Conservation (phyloP, 768 basidiomycete genomes). For the Bullera alba region DNA sequence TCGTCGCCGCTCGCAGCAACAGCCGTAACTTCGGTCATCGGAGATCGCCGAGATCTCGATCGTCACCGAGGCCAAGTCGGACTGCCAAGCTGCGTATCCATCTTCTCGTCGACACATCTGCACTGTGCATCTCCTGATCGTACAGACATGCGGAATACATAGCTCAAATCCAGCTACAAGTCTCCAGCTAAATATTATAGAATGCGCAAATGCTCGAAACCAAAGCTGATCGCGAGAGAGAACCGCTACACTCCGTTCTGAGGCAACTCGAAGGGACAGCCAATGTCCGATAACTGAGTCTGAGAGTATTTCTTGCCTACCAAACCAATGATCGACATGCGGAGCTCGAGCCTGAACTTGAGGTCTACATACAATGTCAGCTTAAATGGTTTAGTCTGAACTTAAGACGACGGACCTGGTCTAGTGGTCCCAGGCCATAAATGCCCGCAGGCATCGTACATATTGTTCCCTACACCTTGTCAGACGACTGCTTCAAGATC, state of each 20-base stretch:
- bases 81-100: too few relatives aligned
- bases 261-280: constrained; percentile 58
- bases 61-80: too few relatives aligned
- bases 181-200: too few relatives aligned
- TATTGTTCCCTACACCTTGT: constrained; percentile 32
- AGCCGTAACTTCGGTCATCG: too few relatives aligned
- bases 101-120: too few relatives aligned
- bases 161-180: too few relatives aligned
- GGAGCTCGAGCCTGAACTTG: constrained; percentile 60
- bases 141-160: too few relatives aligned
- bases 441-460: constrained; percentile 43
- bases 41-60: too few relatives aligned
- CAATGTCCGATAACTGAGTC: constrained; percentile 57
- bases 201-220: too few relatives aligned
- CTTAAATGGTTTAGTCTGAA: background rate
- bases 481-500: background rate
- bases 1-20: too few relatives aligned
- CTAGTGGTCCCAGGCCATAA: constrained; percentile 38
- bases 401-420: constrained; percentile 21
- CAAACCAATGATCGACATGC: constrained; percentile 66
- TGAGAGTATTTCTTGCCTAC: constrained; percentile 53
- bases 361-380: constrained; percentile 42
- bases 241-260: background rate
- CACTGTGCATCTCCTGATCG: too few relatives aligned
- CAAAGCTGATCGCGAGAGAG: too few relatives aligned